Evolutionary conservation across 1,139 yeast genomes (phyloP).

Genomic region (Candida sp.): DNA sequence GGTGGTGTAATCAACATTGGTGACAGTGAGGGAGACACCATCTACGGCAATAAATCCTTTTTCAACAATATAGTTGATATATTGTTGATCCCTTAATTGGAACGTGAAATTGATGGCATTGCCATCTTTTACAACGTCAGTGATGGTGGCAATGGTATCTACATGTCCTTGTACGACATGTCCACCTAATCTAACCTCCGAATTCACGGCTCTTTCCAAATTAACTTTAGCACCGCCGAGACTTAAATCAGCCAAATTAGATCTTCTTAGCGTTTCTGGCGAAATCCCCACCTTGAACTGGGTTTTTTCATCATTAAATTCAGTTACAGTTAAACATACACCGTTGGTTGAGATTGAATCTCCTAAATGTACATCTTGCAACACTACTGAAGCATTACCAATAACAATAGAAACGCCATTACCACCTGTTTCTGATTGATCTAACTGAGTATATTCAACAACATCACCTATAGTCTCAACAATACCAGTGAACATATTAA

Average conservation of each 20-base stretch:
- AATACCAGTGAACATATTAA: conserved; percentile 85
- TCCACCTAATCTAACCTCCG: conserved; percentile 91
- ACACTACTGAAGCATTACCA: conserved; percentile 57
- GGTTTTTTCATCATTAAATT: conserved; percentile 48
- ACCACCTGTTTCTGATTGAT: conserved; percentile 62
- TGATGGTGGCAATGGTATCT: conserved; percentile 79
- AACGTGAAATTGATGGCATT: conserved; percentile 80
- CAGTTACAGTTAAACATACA: conserved; percentile 91
- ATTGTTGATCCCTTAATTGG: conserved; percentile 60
- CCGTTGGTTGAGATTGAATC: conserved; percentile 94
- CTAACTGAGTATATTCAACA: conserved; percentile 44
- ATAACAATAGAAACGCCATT: conserved; percentile 75
- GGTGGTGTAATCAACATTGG: conserved; percentile 58
- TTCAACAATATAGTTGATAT: conserved; percentile 78
- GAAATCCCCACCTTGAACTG: conserved; percentile 87
- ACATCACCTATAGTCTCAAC: conserved; percentile 82
- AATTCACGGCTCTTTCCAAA: conserved; percentile 81
- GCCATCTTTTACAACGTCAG: conserved; percentile 56
- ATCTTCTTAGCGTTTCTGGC: conserved; percentile 85
- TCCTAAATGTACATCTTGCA: conserved; percentile 83
- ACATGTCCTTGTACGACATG: conserved; percentile 98
- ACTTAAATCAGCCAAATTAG: conserved; percentile 64
- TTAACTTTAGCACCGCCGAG: conserved; percentile 78
- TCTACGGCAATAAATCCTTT: conserved; percentile 92
- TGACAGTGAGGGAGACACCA: conserved; percentile 89